Conservation (phyloP, 306 rosid species). For the Cucumis hystrix region DNA sequence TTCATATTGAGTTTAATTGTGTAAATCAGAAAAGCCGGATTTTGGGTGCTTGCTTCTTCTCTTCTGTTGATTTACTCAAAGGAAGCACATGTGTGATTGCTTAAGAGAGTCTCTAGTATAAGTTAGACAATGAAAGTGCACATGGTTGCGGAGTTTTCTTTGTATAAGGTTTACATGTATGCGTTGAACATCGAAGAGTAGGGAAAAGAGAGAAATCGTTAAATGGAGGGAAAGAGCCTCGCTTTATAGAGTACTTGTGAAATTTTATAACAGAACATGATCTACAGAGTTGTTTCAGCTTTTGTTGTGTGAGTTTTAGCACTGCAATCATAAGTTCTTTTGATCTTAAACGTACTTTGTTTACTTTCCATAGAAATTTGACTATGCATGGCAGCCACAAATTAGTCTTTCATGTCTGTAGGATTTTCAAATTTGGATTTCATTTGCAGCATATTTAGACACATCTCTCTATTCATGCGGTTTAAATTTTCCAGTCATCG, state of each 20-base stretch:
- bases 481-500: background rate
- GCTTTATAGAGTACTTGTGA: background rate
- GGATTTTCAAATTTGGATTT: conserved; percentile 12
- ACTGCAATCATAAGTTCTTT: background rate
- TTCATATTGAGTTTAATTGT: background rate
- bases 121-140: conserved; percentile 2
- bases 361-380: background rate
- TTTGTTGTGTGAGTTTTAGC: background rate
- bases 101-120: conserved; percentile 5
- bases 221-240: background rate
- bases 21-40: background rate
- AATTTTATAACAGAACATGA: background rate
- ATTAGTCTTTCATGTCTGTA: background rate
- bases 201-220: background rate
- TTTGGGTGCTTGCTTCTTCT: background rate
- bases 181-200: background rate
- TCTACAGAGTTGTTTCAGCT: background rate
- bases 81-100: conserved; percentile 28
- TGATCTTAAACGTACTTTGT: background rate
- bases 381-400: background rate
- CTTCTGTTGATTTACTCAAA: background rate
- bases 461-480: conserved; percentile 12
- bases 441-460: conserved; percentile 15
- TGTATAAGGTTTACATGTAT: conserved; percentile 11
- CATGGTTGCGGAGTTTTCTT: conserved; percentile 7